Evolutionary conservation across 306 rosid genomes (phyloP).

Genomic region (Pyrus betulifolia): DNA sequence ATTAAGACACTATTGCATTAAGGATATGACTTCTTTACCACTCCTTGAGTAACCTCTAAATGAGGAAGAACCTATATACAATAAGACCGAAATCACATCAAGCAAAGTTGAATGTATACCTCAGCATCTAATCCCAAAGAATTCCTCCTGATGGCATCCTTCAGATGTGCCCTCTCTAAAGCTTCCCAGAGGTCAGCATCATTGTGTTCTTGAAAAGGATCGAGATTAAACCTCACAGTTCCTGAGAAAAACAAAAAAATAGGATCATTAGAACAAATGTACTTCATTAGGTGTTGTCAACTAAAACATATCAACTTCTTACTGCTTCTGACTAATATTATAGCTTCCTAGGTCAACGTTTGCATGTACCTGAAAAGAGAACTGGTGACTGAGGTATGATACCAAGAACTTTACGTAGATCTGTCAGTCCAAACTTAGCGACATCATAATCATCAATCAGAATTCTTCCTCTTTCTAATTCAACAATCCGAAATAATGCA

Average conservation of each 20-base stretch:
- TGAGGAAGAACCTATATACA: neutral
- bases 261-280: neutral
- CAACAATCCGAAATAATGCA: constrained; percentile 42
- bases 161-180: constrained; percentile 47
- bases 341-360: neutral
- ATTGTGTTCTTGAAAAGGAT: constrained; percentile 47
- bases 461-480: constrained; percentile 41
- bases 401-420: constrained; percentile 42
- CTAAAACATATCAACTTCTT: neutral
- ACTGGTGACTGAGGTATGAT: constrained; percentile 46
- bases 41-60: neutral
- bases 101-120: constrained; percentile 23
- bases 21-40: neutral
- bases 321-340: neutral
- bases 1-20: neutral
- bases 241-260: constrained; percentile 14
- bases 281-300: neutral
- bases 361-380: constrained; percentile 37
- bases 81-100: too few species aligned
- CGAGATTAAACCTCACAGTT: constrained; percentile 53
- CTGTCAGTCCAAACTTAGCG: constrained; percentile 34
- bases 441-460: constrained; percentile 39
- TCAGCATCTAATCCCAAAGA: constrained; percentile 39
- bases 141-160: constrained; percentile 40
- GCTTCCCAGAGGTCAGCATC: constrained; percentile 59